Conservation (phyloP, 495 filamentous ascomycete genomes). For the Neurospora sp. region DNA sequence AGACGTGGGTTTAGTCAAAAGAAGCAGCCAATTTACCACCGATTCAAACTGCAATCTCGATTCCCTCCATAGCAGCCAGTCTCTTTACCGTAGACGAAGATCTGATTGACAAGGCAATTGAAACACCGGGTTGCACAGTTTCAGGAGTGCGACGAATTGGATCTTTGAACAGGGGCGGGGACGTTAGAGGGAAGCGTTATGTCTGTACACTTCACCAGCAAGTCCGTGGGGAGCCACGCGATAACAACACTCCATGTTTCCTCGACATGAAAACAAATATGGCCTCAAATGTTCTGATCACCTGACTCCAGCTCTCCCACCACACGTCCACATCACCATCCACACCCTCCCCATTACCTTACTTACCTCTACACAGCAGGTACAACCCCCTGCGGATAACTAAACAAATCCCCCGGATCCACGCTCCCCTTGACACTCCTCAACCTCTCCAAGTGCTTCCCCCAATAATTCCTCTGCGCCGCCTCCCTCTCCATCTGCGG, state of each 20-base stretch:
- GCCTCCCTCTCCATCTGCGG: slow-evolving; percentile 25
- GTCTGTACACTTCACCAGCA: background rate
- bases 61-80: background rate
- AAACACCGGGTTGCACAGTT: background rate
- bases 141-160: background rate
- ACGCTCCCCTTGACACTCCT: slow-evolving; percentile 44
- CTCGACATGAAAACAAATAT: background rate
- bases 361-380: slow-evolving; percentile 2
- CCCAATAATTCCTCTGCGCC: slow-evolving; percentile 42
- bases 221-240: background rate
- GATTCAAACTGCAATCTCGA: background rate
- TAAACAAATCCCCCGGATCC: slow-evolving; percentile 49
- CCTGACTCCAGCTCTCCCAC: background rate
- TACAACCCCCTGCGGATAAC: slow-evolving; percentile 39
- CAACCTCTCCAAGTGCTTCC: slow-evolving; percentile 40
- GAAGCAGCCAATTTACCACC: background rate
- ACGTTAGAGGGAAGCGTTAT: background rate
- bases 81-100: background rate
- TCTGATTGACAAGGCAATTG: background rate
- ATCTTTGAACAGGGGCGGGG: background rate
- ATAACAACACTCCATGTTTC: background rate
- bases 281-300: background rate
- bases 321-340: background rate
- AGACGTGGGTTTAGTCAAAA: too few relatives aligned
- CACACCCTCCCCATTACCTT: background rate